These are phyloP conservation scores for Cladosporium sp. DNA, from an alignment of 2,329 filamentous ascomycete species.

Conservation along the genomic window DNA sequence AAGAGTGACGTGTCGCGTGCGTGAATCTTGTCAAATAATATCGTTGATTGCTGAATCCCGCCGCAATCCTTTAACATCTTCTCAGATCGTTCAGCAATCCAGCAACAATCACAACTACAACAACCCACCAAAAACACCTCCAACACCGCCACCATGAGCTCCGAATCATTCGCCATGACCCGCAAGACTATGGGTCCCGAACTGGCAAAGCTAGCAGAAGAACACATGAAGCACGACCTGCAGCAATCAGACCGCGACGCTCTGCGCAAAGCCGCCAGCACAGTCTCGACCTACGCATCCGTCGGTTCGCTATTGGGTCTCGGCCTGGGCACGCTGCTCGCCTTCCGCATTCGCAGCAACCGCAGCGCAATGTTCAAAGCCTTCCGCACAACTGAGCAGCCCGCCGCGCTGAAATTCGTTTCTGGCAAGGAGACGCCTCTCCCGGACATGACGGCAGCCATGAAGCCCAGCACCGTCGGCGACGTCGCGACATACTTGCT, in stretches of 20 bases:
- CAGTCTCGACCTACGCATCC: conserved; percentile 56
- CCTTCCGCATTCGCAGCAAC: conserved; percentile 57
- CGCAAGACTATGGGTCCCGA: conserved; percentile 52
- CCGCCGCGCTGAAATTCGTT: conserved; percentile 62
- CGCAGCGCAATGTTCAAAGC: conserved; percentile 62
- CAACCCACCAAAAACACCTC: neutral
- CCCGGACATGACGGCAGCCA: conserved; percentile 59
- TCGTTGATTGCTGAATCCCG: no score
- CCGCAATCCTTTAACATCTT: neutral
- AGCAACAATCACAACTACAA: neutral
- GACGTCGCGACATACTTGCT: conserved; percentile 65
- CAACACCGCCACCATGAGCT: conserved; percentile 36
- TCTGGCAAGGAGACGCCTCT: conserved; percentile 61
- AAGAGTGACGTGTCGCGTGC: conserved; percentile 6
- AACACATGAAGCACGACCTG: conserved; percentile 61
- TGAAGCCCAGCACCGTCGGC: conserved; percentile 59
- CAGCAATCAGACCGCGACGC: conserved; percentile 59
- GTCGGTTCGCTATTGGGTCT: conserved; percentile 63
- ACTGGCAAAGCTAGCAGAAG: conserved; percentile 55
- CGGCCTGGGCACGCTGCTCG: conserved; percentile 59
- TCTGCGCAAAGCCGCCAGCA: conserved; percentile 56
- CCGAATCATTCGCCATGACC: conserved; percentile 50
- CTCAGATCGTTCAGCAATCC: neutral
- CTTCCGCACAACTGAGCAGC: conserved; percentile 62
- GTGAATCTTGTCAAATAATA: neutral